Conservation (phyloP, 1,284 basidiomycete genomes). For the Sporisorium exsertum region DNA sequence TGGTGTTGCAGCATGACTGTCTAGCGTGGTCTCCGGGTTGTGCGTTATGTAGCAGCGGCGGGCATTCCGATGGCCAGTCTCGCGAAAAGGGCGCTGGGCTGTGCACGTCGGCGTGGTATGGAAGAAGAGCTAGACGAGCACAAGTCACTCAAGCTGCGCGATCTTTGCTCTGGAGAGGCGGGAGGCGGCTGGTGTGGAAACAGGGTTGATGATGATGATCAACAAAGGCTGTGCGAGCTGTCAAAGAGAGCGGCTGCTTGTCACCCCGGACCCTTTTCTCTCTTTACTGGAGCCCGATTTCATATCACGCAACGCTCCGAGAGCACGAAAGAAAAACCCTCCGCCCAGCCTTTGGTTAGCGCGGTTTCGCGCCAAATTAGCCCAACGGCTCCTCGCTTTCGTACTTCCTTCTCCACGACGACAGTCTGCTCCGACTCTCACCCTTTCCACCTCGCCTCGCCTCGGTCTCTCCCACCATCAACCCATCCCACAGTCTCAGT, state of each 20-base stretch:
- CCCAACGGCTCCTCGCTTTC: slow-evolving; percentile 6
- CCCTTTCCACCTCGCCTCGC: slow-evolving; percentile 5
- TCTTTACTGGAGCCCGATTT: not conserved
- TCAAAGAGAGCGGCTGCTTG: not conserved
- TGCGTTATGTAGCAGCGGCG: not conserved
- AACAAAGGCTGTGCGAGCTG: not conserved
- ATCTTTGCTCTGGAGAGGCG: slow-evolving; percentile 4
- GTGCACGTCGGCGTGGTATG: not conserved
- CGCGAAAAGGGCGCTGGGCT: not conserved
- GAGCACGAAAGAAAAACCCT: slow-evolving; percentile 23
- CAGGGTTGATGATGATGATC: slow-evolving; percentile 4
- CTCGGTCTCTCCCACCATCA: slow-evolving; percentile 1
- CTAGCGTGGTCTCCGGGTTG: slow-evolving; percentile 27
- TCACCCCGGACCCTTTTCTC: slow-evolving; percentile 14
- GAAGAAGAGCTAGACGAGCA: not conserved
- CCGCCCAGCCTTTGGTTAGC: slow-evolving; percentile 13
- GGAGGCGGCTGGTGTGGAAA: not conserved
- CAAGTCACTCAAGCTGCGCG: slow-evolving; percentile 11
- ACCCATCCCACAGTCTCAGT: not conserved
- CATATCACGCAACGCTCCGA: slow-evolving; percentile 5
- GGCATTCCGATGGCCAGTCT: not conserved
- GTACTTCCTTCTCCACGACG: not conserved
- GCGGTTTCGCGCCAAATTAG: slow-evolving; percentile 8
- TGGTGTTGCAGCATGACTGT: not conserved
- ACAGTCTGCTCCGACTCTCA: not conserved